Conservation (phyloP, 2,329 filamentous ascomycete genomes). For the Geosmithia putterillii region DNA sequence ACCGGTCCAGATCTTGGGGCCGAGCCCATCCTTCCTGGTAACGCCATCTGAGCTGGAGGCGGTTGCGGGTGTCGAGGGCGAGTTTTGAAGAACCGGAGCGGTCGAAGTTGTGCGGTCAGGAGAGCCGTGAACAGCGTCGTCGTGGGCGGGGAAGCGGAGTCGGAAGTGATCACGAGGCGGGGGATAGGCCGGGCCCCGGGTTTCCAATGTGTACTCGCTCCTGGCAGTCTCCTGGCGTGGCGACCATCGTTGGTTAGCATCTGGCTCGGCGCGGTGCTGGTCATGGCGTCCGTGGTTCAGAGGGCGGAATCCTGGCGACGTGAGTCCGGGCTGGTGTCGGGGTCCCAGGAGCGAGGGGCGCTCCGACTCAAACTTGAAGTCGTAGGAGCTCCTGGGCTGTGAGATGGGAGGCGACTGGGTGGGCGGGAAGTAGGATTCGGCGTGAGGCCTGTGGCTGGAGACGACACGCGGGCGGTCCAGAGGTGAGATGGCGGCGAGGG, state of each 20-base stretch:
- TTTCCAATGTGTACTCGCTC: constrained; percentile 33
- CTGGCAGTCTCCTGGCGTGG: constrained; percentile 21
- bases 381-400: constrained; percentile 33
- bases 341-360: constrained; percentile 17
- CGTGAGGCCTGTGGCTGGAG: constrained; percentile 18
- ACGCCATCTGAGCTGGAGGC: constrained; percentile 24
- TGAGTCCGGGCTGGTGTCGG: constrained; percentile 23
- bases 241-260: not conserved
- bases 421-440: constrained; percentile 35
- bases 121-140: constrained; percentile 11
- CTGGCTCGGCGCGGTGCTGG: not conserved
- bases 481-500: constrained; percentile 30
- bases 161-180: constrained; percentile 20
- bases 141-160: constrained; percentile 22
- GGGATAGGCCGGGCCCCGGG: constrained; percentile 22
- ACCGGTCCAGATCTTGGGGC: constrained; percentile 59
- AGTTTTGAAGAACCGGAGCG: constrained; percentile 10
- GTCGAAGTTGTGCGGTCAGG: constrained; percentile 12
- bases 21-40: constrained; percentile 45
- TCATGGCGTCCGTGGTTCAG: constrained; percentile 17
- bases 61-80: constrained; percentile 14
- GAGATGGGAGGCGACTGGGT: constrained; percentile 20
- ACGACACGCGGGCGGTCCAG: constrained; percentile 32
- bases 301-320: constrained; percentile 31
- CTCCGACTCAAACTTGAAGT: constrained; percentile 30